Evolutionary conservation across 345 rosid genomes (phyloP).

Genomic region (Hibiscus syriacus): DNA sequence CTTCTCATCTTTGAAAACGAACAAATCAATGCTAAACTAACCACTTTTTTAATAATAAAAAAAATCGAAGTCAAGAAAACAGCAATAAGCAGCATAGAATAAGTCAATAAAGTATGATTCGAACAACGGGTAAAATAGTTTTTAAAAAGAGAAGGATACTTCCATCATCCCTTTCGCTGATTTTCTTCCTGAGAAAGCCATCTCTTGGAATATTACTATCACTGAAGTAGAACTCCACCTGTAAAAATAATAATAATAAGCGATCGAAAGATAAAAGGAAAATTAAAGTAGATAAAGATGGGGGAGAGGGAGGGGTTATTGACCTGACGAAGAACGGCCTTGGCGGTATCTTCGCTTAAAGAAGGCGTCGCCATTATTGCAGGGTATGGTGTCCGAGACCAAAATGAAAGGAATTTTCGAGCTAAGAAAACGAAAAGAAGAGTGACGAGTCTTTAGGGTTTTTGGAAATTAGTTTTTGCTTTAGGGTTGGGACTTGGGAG

Average conservation of each 20-base stretch:
- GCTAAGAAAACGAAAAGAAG: not conserved
- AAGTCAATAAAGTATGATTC: not conserved
- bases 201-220: slow-evolving; percentile 95
- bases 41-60: slow-evolving; percentile 39
- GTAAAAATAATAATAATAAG: not conserved
- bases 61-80: slow-evolving; percentile 32
- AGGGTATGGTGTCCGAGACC: slow-evolving; percentile 10
- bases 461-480: not conserved
- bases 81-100: not conserved
- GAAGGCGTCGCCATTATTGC: slow-evolving; percentile 41
- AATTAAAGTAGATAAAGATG: not conserved
- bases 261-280: not conserved
- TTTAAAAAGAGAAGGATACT: slow-evolving; percentile 36
- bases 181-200: slow-evolving; percentile 52
- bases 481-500: not conserved
- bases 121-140: not conserved
- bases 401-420: not conserved
- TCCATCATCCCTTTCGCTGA: slow-evolving; percentile 65
- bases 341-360: slow-evolving; percentile 49
- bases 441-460: not conserved
- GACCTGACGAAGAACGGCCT: slow-evolving; percentile 82
- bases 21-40: too few relatives aligned
- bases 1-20: slow-evolving; percentile 82
- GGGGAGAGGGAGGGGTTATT: not conserved
- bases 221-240: slow-evolving; percentile 97